phyloP scores from a whole-genome alignment of 1,284 basidiomycete species.

The Apiotrichum sp. region DNA sequence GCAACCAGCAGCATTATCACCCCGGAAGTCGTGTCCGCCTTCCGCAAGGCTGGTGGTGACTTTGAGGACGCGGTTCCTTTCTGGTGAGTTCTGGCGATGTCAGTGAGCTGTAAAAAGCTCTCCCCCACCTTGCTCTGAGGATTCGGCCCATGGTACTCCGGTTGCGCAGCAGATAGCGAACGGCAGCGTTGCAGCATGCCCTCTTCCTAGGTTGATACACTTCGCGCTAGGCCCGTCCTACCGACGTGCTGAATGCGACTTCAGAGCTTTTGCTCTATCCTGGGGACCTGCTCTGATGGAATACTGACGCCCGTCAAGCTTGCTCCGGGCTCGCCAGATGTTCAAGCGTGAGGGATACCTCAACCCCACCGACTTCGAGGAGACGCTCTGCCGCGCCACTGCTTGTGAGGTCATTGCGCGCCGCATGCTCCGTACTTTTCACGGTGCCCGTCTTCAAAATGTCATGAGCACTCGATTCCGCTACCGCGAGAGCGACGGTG shows the following conservation, averaged over 20 bases:
- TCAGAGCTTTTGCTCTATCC: no score
- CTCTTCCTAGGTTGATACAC: no score
- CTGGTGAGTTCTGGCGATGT: constrained; percentile 16
- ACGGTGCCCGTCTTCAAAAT: constrained; percentile 58
- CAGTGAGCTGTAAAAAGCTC: background rate
- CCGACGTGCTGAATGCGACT: no score
- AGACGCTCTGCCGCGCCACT: constrained; percentile 72
- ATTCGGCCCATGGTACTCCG: no score
- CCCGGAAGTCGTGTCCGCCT: constrained; percentile 48
- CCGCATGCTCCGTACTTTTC: constrained; percentile 63
- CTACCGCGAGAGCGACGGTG: constrained; percentile 67
- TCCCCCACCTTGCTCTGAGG: background rate
- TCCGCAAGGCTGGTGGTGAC: constrained; percentile 49
- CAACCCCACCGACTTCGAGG: constrained; percentile 67
- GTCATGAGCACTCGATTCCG: constrained; percentile 70
- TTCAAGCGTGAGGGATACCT: constrained; percentile 56
- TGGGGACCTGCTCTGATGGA: no score
- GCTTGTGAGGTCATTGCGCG: constrained; percentile 86
- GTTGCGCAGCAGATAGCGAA: no score
- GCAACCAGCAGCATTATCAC: constrained; percentile 46
- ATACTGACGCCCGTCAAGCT: constrained; percentile 56
- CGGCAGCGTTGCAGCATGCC: no score
- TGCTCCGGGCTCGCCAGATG: constrained; percentile 69
- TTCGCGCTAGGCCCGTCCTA: no score
- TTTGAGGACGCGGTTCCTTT: constrained; percentile 67